Conservation (phyloP, 1,284 basidiomycete genomes). For the Cerioporus squamosus region DNA sequence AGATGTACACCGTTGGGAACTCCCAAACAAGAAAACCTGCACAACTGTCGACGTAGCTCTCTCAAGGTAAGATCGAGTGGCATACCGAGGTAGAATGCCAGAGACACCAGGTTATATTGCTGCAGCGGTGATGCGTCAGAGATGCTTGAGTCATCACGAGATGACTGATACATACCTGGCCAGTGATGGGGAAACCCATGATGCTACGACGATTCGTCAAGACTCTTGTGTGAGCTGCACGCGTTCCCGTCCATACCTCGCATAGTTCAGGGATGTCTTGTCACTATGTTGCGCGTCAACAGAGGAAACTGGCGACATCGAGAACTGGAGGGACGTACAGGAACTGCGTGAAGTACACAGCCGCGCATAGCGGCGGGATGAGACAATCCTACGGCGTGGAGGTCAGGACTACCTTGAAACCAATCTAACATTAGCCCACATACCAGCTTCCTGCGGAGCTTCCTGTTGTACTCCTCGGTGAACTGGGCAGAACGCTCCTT, state of each 20-base stretch:
- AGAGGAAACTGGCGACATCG: not conserved
- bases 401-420: not conserved
- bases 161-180: slow-evolving; percentile 45
- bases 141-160: not conserved
- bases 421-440: slow-evolving; percentile 16
- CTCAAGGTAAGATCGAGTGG: not conserved
- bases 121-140: slow-evolving; percentile 23
- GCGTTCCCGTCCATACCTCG: slow-evolving; percentile 50
- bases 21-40: slow-evolving; percentile 65
- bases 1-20: slow-evolving; percentile 68
- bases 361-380: slow-evolving; percentile 65
- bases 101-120: slow-evolving; percentile 68
- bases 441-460: slow-evolving; percentile 62
- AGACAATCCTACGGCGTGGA: slow-evolving; percentile 48
- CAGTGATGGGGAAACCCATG: slow-evolving; percentile 68
- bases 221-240: not conserved
- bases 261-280: slow-evolving; percentile 72
- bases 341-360: slow-evolving; percentile 71
- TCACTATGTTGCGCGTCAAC: slow-evolving; percentile 44
- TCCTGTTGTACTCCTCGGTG: slow-evolving; percentile 63
- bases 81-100: slow-evolving; percentile 65
- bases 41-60: not conserved
- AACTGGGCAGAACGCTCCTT: slow-evolving; percentile 53
- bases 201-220: slow-evolving; percentile 42
- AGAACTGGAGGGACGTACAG: slow-evolving; percentile 43